These are phyloP conservation scores for Vachellia collinsii DNA, from an alignment of 306 rosid species.

Conservation along the genomic window DNA sequence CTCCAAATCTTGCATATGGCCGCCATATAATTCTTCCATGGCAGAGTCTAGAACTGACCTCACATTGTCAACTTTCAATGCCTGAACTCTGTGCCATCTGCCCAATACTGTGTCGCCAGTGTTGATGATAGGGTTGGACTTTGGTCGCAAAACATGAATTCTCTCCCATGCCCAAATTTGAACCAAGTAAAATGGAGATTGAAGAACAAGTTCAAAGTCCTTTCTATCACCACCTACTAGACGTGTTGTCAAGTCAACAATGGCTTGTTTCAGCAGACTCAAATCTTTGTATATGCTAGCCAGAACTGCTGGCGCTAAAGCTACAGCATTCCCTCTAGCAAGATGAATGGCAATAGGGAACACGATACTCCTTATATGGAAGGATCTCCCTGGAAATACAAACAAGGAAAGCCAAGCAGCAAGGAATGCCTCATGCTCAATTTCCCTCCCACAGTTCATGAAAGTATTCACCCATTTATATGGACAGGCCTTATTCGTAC, in stretches of 20 bases:
- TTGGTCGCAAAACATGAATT: slow-evolving; percentile 44
- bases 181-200: slow-evolving; percentile 58
- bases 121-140: background rate
- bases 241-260: slow-evolving; percentile 19
- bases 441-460: slow-evolving; percentile 27
- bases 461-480: slow-evolving; percentile 41
- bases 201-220: slow-evolving; percentile 13
- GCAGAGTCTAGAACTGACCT: slow-evolving; percentile 43
- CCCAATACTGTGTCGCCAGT: slow-evolving; percentile 35
- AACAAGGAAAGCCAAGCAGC: slow-evolving; percentile 51
- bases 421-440: slow-evolving; percentile 70
- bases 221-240: background rate
- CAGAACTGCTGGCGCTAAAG: slow-evolving; percentile 61
- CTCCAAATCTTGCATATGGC: slow-evolving; percentile 43
- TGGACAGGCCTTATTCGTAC: background rate
- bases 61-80: slow-evolving; percentile 38
- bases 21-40: slow-evolving; percentile 46
- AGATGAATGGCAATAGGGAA: slow-evolving; percentile 54
- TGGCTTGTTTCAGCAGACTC: slow-evolving; percentile 35
- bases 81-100: slow-evolving; percentile 46
- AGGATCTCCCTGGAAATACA: slow-evolving; percentile 30
- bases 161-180: slow-evolving; percentile 76
- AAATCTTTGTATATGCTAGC: slow-evolving; percentile 60
- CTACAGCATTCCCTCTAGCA: slow-evolving; percentile 51
- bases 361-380: background rate